phyloP scores from a whole-genome alignment of 768 basidiomycete genomes.

The Pleurotus citrinopileatus region DNA sequence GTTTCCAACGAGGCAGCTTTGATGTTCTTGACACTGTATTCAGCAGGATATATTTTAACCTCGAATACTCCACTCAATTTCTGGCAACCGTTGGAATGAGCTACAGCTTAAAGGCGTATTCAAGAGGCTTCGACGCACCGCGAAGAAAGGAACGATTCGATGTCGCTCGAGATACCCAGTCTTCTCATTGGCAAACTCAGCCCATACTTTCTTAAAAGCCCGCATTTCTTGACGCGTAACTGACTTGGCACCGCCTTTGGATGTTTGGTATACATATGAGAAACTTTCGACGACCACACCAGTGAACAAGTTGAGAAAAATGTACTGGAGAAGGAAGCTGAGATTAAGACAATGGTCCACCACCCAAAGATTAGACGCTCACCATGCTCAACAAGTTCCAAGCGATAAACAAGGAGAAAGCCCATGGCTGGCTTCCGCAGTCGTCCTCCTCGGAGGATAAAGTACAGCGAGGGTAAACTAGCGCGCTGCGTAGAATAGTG shows the following conservation, averaged over 20 bases:
- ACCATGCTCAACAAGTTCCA: constrained; percentile 98
- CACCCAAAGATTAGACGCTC: constrained; percentile 17
- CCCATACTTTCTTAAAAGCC: constrained; percentile 93
- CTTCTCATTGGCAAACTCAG: constrained; percentile 72
- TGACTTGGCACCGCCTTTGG: constrained; percentile 74
- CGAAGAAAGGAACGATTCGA: constrained; percentile 76
- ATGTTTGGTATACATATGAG: constrained; percentile 90
- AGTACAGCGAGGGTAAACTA: constrained; percentile 81
- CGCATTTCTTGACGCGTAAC: constrained; percentile 92
- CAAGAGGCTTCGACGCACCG: constrained; percentile 49
- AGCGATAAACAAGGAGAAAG: constrained; percentile 83
- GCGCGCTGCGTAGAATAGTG: constrained; percentile 44
- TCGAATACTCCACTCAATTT: constrained; percentile 86
- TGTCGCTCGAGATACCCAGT: constrained; percentile 75
- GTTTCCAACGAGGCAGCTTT: constrained; percentile 45
- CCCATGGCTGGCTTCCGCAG: constrained; percentile 84
- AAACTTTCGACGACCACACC: constrained; percentile 97
- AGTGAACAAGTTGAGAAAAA: constrained; percentile 95
- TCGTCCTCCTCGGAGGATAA: constrained; percentile 61
- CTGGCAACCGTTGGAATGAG: constrained; percentile 36
- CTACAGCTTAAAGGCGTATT: not conserved
- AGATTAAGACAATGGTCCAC: constrained; percentile 3
- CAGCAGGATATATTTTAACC: constrained; percentile 76
- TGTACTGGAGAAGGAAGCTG: constrained; percentile 59
- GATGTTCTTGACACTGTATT: constrained; percentile 63